These are phyloP conservation scores for Nephromyces sp. DNA, from an alignment of 169 alveolate genomes.

Conservation along the genomic window DNA sequence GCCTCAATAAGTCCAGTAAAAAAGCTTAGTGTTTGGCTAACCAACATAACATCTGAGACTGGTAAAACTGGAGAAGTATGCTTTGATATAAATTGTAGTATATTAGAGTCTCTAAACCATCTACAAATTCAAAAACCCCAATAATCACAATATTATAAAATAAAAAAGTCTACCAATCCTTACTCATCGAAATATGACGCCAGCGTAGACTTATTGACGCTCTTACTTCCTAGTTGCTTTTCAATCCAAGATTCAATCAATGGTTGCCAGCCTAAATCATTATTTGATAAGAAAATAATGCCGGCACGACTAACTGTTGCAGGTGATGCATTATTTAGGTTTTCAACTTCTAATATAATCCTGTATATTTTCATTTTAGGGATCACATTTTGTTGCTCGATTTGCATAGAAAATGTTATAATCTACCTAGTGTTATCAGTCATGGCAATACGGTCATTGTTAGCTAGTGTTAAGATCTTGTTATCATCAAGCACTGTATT, in stretches of 20 bases:
- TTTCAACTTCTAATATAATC: conserved; percentile 84
- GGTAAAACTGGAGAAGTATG: conserved; percentile 73
- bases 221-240: conserved; percentile 42
- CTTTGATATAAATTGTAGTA: conserved; percentile 36
- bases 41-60: conserved; percentile 63
- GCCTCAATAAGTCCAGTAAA: conserved; percentile 61
- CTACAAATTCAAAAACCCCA: not conserved
- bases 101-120: not conserved
- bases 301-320: conserved; percentile 91
- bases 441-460: conserved; percentile 88
- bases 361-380: too few relatives aligned
- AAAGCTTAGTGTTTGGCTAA: conserved; percentile 64
- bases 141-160: not conserved
- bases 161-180: conserved; percentile 38
- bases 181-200: conserved; percentile 58
- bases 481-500: conserved; percentile 91
- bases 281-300: conserved; percentile 79
- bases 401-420: not conserved
- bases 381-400: not conserved
- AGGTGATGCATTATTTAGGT: conserved; percentile 81
- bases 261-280: conserved; percentile 84
- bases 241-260: conserved; percentile 76
- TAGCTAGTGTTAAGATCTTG: conserved; percentile 81
- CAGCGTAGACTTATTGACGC: conserved; percentile 59
- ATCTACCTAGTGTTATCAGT: conserved; percentile 64